phyloP scores from a whole-genome alignment of 768 basidiomycete species.

The Phanerodontia chrysosporium region DNA sequence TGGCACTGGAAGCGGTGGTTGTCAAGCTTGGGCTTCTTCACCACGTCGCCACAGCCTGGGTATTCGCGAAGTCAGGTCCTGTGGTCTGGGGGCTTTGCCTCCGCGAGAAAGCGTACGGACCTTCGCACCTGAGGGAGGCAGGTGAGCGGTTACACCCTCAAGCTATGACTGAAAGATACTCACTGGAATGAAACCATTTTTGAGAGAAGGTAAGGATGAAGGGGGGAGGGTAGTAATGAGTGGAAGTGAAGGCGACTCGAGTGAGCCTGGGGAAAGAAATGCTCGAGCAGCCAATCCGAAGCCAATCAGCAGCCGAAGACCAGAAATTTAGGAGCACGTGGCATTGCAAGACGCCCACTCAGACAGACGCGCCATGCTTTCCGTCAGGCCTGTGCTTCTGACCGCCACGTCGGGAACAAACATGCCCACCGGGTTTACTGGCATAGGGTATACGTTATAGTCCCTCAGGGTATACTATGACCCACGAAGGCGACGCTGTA shows the following conservation, averaged over 20 bases:
- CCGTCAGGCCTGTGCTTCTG: not conserved
- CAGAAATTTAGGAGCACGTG: conserved; percentile 9
- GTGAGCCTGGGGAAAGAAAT: no score
- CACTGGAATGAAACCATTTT: conserved; percentile 75
- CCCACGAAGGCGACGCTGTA: not conserved
- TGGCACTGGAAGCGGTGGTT: conserved; percentile 64
- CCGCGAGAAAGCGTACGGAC: not conserved
- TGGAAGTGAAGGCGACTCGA: not conserved
- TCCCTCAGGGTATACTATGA: no score
- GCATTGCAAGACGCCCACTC: not conserved
- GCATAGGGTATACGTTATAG: not conserved
- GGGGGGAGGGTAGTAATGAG: not conserved
- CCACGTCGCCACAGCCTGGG: conserved; percentile 75
- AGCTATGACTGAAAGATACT: conserved; percentile 25
- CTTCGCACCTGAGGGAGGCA: not conserved
- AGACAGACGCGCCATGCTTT: not conserved
- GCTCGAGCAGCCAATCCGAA: not conserved
- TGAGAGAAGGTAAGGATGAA: not conserved
- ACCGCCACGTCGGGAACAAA: no score
- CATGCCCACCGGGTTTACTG: no score
- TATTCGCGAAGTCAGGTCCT: not conserved
- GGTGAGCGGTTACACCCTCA: no score
- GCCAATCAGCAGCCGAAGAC: not conserved
- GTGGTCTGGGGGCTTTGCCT: not conserved
- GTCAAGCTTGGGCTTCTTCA: conserved; percentile 93